phyloP scores from a whole-genome alignment of 164 flowering plant genomes.

The Vitis rotundifolia region DNA sequence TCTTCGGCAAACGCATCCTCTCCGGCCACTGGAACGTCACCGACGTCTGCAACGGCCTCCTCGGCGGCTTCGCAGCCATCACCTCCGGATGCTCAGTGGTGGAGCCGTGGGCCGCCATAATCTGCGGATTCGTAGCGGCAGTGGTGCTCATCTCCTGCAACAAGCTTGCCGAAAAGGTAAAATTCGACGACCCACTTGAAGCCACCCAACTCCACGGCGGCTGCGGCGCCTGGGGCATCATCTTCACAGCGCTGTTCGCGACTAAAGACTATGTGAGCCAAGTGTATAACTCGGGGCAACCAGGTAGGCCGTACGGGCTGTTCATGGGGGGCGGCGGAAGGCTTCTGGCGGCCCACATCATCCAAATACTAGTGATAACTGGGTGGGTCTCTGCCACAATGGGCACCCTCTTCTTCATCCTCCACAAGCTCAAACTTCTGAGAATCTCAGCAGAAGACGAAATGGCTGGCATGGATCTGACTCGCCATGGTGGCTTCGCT shows the following conservation, averaged over 20 bases:
- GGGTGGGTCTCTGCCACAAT: constrained; percentile 82
- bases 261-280: constrained; percentile 49
- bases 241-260: constrained; percentile 76
- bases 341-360: constrained; percentile 60
- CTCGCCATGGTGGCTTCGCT: constrained; percentile 84
- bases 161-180: constrained; percentile 46
- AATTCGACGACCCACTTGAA: constrained; percentile 78
- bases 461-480: constrained; percentile 80
- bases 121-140: constrained; percentile 75
- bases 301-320: constrained; percentile 61
- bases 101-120: constrained; percentile 81
- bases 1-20: constrained; percentile 58
- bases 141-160: constrained; percentile 57
- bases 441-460: constrained; percentile 75
- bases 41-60: constrained; percentile 74
- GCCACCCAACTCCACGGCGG: constrained; percentile 87
- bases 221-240: constrained; percentile 84
- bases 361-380: constrained; percentile 62
- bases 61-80: constrained; percentile 81
- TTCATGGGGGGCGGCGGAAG: constrained; percentile 82
- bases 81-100: constrained; percentile 82
- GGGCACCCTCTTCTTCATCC: constrained; percentile 61
- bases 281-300: constrained; percentile 37
- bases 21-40: constrained; percentile 75
- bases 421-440: constrained; percentile 49